Evolutionary conservation across 2,329 filamentous ascomycete species (phyloP).

Genomic region (Xylaria sp.): DNA sequence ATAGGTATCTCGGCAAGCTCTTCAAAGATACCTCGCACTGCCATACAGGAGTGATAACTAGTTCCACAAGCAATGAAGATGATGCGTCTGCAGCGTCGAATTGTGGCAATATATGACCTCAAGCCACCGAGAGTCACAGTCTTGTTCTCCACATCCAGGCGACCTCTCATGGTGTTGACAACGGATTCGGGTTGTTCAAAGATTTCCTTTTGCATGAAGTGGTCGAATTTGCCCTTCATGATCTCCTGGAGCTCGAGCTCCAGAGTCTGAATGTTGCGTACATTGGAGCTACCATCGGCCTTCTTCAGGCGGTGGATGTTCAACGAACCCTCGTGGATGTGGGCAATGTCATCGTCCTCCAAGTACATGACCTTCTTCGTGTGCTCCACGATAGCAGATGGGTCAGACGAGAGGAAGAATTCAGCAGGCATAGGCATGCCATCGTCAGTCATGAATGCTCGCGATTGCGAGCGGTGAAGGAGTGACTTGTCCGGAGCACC

Average conservation of each 20-base stretch:
- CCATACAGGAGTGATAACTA: slow-evolving; percentile 99
- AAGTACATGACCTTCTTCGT: slow-evolving; percentile 99
- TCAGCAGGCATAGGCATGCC: slow-evolving; percentile 97
- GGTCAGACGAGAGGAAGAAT: slow-evolving; percentile 99
- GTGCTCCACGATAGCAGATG: slow-evolving; percentile 98
- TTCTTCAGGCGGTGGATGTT: slow-evolving; percentile 99
- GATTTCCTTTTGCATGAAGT: slow-evolving; percentile 99
- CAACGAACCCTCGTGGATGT: slow-evolving; percentile 98
- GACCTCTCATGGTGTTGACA: slow-evolving; percentile 99
- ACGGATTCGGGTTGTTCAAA: slow-evolving; percentile 99
- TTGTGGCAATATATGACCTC: slow-evolving; percentile 95
- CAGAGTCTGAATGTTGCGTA: slow-evolving; percentile 97
- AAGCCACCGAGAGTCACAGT: slow-evolving; percentile 95
- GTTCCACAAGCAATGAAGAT: slow-evolving; percentile 99
- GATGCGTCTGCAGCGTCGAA: slow-evolving; percentile 94
- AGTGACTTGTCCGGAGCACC: slow-evolving; percentile 97
- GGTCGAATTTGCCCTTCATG: slow-evolving; percentile 99
- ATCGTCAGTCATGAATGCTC: slow-evolving; percentile 98
- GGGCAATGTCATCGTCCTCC: slow-evolving; percentile 98
- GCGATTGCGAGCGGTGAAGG: slow-evolving; percentile 96
- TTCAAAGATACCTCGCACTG: slow-evolving; percentile 96
- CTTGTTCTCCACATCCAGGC: slow-evolving; percentile 93
- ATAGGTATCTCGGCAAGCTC: slow-evolving; percentile 98
- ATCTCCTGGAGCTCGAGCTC: slow-evolving; percentile 99
- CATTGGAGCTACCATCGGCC: slow-evolving; percentile 95